Evolutionary conservation across 352 stramenopile genomes (phyloP).

Genomic region (Elongisporangium senticosum): DNA sequence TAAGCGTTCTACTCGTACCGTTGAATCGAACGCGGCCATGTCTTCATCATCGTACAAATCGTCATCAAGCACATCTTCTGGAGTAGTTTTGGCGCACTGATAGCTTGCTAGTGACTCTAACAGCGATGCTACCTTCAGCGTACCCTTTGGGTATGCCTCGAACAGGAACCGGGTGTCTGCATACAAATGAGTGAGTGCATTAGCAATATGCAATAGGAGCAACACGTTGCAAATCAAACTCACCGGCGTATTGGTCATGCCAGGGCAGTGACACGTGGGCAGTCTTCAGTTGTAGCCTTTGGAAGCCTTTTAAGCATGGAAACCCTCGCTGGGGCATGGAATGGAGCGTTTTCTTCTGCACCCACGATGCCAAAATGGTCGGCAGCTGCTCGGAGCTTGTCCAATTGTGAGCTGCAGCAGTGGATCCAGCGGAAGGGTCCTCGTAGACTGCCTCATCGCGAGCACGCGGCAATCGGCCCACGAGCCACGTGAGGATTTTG

Average conservation of each 20-base stretch:
- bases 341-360: slow-evolving; percentile 37
- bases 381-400: slow-evolving; percentile 1
- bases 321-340: slow-evolving; percentile 35
- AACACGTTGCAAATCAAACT: background rate
- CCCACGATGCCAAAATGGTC: slow-evolving; percentile 51
- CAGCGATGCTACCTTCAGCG: slow-evolving; percentile 25
- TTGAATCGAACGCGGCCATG: background rate
- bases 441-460: slow-evolving; percentile 18
- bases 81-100: slow-evolving; percentile 8
- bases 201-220: background rate
- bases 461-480: slow-evolving; percentile 61
- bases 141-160: slow-evolving; percentile 20
- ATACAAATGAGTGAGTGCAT: background rate
- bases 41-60: slow-evolving; percentile 18
- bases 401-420: background rate
- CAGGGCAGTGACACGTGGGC: slow-evolving; percentile 33
- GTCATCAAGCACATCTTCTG: slow-evolving; percentile 14
- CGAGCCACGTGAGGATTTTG: slow-evolving; percentile 74
- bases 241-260: slow-evolving; percentile 2
- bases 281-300: slow-evolving; percentile 40
- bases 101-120: slow-evolving; percentile 28
- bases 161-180: slow-evolving; percentile 20
- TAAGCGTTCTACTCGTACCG: too few relatives aligned
- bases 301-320: slow-evolving; percentile 33
- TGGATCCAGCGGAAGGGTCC: slow-evolving; percentile 6